phyloP scores from a whole-genome alignment of 139 green algal genomes.

The Spirogloea muscicola region DNA sequence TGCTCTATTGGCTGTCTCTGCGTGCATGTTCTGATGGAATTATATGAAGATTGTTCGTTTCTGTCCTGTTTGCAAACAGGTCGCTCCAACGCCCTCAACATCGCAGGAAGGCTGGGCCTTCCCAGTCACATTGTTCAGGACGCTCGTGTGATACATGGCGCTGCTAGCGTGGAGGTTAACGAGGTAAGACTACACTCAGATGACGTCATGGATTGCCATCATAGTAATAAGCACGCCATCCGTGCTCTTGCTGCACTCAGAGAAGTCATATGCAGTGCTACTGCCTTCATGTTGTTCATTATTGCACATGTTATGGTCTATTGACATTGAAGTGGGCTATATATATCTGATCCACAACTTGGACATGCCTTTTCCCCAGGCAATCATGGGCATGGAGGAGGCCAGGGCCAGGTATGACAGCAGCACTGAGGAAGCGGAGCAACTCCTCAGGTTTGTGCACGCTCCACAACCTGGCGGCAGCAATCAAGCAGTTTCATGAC shows the following conservation, averaged over 20 bases:
- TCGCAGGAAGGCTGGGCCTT: slow-evolving; percentile 18
- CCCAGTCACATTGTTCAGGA: slow-evolving; percentile 11
- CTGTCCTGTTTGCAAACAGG: slow-evolving; percentile 7
- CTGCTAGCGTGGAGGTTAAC: slow-evolving; percentile 21
- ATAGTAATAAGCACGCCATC: background rate
- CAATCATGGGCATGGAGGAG: slow-evolving; percentile 24
- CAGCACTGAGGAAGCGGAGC: background rate
- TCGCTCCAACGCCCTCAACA: slow-evolving; percentile 44
- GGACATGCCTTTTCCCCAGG: background rate
- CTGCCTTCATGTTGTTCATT: background rate
- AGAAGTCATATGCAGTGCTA: background rate
- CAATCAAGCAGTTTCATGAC: background rate
- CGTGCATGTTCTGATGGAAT: too few relatives aligned
- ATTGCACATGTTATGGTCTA: background rate
- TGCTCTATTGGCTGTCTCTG: too few relatives aligned
- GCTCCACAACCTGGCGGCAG: background rate
- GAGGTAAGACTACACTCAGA: too few relatives aligned
- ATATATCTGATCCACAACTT: background rate
- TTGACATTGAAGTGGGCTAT: background rate
- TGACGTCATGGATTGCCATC: background rate
- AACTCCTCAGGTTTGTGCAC: slow-evolving; percentile 5
- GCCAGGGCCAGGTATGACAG: background rate
- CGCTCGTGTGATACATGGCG: slow-evolving; percentile 10
- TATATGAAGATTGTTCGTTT: too few relatives aligned
- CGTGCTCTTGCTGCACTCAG: background rate